Percentiles rank a stretch among this genome's conserved stretches.
These are phyloP conservation scores for Helotiales sp. DNA, from an alignment of 2,329 filamentous ascomycete species.

Conservation along the genomic window DNA sequence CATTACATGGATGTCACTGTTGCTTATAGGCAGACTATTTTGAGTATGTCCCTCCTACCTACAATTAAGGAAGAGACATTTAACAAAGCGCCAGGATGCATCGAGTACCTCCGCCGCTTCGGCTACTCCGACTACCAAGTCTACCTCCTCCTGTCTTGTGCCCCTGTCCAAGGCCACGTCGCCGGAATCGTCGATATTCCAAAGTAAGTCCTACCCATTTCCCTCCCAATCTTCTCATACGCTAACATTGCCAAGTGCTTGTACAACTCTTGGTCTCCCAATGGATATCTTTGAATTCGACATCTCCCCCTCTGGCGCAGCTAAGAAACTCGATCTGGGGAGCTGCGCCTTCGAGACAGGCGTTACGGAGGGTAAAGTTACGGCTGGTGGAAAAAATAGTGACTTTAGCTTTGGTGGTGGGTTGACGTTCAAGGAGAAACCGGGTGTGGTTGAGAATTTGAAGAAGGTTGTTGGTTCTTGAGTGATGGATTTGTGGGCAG, in stretches of 20 bases:
- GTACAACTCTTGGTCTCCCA: constrained; percentile 83
- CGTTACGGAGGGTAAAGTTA: constrained; percentile 44
- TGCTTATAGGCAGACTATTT: constrained; percentile 79
- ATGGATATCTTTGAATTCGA: constrained; percentile 97
- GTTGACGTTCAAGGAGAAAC: constrained; percentile 46
- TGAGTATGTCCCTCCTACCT: constrained; percentile 10
- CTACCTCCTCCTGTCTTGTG: constrained; percentile 82
- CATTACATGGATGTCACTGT: constrained; percentile 86
- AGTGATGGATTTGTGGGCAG: background rate
- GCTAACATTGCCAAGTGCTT: constrained; percentile 48
- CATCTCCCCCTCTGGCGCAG: constrained; percentile 65
- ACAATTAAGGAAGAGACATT: background rate
- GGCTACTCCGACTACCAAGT: constrained; percentile 75
- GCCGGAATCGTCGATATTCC: constrained; percentile 90
- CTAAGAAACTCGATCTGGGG: constrained; percentile 67
- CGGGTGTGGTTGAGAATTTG: constrained; percentile 10
- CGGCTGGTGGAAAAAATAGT: constrained; percentile 46
- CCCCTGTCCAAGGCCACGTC: constrained; percentile 83
- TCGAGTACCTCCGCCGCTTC: constrained; percentile 77
- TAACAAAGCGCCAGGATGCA: constrained; percentile 49
- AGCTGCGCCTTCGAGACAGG: constrained; percentile 64
- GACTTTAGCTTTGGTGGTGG: constrained; percentile 52
- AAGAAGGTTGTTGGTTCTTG: constrained; percentile 11
- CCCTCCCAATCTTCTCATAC: background rate
- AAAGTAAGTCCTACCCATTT: constrained; percentile 45